Conservation (phyloP, 2,329 filamentous ascomycete species). For the Alternaria sp. region DNA sequence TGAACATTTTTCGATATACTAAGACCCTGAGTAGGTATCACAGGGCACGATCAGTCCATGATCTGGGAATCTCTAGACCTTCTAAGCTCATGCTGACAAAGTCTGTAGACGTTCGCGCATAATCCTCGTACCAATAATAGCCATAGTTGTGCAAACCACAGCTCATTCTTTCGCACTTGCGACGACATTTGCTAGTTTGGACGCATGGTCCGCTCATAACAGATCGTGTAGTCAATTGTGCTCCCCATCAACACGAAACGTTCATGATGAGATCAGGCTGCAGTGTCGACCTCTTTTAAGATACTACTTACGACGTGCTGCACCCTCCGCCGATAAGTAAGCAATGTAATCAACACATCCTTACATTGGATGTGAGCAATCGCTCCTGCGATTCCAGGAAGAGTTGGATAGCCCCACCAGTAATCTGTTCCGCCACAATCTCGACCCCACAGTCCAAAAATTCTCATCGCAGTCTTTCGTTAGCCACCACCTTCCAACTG, state of each 20-base stretch:
- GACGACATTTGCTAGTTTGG: too few species aligned
- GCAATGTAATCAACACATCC: background rate
- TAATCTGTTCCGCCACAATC: background rate
- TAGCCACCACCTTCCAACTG: background rate
- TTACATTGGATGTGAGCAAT: background rate
- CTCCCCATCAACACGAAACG: background rate
- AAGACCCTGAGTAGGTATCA: background rate
- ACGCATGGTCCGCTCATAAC: too few species aligned
- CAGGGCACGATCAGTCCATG: too few species aligned
- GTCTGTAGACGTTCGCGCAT: background rate
- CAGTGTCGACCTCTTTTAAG: rapidly evolving
- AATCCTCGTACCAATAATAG: background rate
- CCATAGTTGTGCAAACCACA: background rate
- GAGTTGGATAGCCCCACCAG: background rate
- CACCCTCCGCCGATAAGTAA: too few species aligned
- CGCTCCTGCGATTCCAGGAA: background rate
- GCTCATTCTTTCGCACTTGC: too few species aligned
- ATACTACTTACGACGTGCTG: background rate
- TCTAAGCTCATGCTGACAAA: background rate
- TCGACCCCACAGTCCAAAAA: background rate
- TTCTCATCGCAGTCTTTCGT: background rate
- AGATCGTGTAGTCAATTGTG: background rate
- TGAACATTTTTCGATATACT: background rate
- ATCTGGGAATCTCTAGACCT: background rate
- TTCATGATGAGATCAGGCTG: background rate